Base-by-base conservation (phyloP, 768 basidiomycete species). In the Mycena crocata region DNA sequence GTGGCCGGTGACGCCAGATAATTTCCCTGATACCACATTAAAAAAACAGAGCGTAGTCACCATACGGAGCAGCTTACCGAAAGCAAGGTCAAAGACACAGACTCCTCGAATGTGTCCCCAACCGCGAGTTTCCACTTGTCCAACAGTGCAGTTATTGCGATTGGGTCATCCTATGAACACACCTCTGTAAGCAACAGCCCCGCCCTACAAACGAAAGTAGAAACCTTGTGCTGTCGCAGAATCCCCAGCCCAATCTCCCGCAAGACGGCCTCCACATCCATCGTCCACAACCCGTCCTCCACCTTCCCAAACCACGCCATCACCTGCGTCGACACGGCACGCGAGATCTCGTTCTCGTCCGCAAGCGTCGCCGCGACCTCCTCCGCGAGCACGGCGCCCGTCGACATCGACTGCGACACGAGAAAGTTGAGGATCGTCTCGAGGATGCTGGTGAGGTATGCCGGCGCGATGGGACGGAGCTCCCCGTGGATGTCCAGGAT, bases 261-360 rank as follows among this genome's bases (percentile, higher is more conserved):
- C 9, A 96, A 85, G 19, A 93, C 80, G 2, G 81, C 82, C 7
- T 81, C 77, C 34, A 85, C 82, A 60, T 95, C 84, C 85, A 93
- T 87, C 44, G 75, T 83, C 94, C 95, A 96, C 45, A 77, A 78
- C 4, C 81, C 87, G 21, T 82, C 81, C 19, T 78, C 72, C 5
- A 90, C 76, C 5, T 82, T 79, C 19, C 95, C 95, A 70, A 97
- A 98, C 91, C 96, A 96, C 0, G 79, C 74, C 82, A 98, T 87
- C 30, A 95, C 84, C 74, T 95, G 93, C 9, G 74, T 78, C 10
- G 88, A 85, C 31, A 95, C 85, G 2, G 81, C 75, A 9, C 86
- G 78, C 10, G 87, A 83, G 19, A 96, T 79, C 23, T 93, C 93
- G 72, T 95, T 90, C 4, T 93, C 91, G 45, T 91, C 84, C 21